These are phyloP conservation scores for Podila verticillata DNA, from an alignment of 192 early-diverging fungal species.

Conservation along the genomic window DNA sequence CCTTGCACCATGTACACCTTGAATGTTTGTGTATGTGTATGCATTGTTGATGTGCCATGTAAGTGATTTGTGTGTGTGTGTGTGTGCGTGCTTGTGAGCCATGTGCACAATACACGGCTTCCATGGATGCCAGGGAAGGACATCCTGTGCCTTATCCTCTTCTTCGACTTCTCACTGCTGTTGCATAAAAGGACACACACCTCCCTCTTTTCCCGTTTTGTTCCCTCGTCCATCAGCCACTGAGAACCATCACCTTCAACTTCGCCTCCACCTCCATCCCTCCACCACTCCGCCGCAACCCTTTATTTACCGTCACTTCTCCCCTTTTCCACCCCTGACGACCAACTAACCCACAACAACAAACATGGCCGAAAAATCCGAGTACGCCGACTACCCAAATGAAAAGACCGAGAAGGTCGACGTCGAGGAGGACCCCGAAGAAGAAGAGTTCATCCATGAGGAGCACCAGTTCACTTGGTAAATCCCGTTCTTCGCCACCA, in stretches of 20 bases:
- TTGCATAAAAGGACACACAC: not conserved
- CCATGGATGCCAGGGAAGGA: too few relatives aligned
- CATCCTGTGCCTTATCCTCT: too few relatives aligned
- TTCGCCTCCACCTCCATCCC: constrained; percentile 2
- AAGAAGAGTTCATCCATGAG: constrained; percentile 34
- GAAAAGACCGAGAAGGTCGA: constrained; percentile 5
- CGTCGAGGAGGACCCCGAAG: constrained; percentile 1
- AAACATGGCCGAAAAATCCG: constrained; percentile 12
- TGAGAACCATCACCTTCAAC: constrained; percentile 5
- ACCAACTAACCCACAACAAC: not conserved
- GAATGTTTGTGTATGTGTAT: too few relatives aligned
- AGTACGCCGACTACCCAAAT: constrained; percentile 1
- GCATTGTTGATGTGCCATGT: too few relatives aligned
- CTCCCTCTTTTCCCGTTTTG: not conserved
- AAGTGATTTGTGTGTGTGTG: too few relatives aligned
- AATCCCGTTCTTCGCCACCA: not conserved
- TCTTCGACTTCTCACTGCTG: too few relatives aligned
- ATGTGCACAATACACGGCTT: too few relatives aligned
- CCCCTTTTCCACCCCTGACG: not conserved
- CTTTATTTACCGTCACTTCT: not conserved
- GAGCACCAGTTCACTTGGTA: constrained; percentile 43
- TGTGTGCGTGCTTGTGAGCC: too few relatives aligned
- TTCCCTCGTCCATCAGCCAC: constrained; percentile 5
- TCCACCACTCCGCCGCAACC: not conserved
- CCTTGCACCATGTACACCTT: too few relatives aligned